Conservation (phyloP, 805 yeast species). For the Candida dajiaensis region DNA sequence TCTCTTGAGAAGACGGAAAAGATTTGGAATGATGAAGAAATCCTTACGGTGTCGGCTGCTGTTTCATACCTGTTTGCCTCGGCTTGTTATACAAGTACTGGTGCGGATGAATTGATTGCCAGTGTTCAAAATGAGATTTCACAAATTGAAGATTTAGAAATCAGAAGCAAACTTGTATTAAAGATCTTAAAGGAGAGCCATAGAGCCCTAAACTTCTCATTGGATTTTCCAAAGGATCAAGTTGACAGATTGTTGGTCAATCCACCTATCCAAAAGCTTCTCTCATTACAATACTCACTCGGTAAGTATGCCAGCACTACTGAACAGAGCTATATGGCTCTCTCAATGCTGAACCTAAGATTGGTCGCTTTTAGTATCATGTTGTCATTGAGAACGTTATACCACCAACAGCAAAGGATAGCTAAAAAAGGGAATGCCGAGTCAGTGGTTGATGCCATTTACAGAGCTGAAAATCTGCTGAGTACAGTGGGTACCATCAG, state of each 20-base stretch:
- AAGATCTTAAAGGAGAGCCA: constrained; percentile 61
- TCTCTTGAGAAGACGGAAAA: background rate
- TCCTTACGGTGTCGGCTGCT: constrained; percentile 41
- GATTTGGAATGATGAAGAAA: constrained; percentile 10
- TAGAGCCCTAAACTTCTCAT: constrained; percentile 64
- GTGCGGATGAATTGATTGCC: constrained; percentile 64
- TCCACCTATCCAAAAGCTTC: constrained; percentile 70
- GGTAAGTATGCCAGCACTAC: constrained; percentile 36
- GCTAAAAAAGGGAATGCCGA: constrained; percentile 41
- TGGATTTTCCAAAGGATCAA: constrained; percentile 66
- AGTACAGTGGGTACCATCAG: constrained; percentile 70
- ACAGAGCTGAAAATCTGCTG: constrained; percentile 58
- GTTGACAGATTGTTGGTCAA: constrained; percentile 69
- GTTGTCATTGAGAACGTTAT: constrained; percentile 52
- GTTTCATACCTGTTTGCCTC: constrained; percentile 63
- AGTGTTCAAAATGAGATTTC: constrained; percentile 45
- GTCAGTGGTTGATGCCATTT: constrained; percentile 42
- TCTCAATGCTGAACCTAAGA: constrained; percentile 62
- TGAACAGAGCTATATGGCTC: constrained; percentile 25
- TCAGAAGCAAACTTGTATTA: constrained; percentile 30
- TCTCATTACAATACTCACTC: constrained; percentile 62
- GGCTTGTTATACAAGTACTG: constrained; percentile 61
- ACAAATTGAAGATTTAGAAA: constrained; percentile 17
- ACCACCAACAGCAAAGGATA: constrained; percentile 57
- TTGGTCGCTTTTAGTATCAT: constrained; percentile 66